Evolutionary conservation across 495 filamentous ascomycete genomes (phyloP).

Genomic region (Jackrogersella minutella): DNA sequence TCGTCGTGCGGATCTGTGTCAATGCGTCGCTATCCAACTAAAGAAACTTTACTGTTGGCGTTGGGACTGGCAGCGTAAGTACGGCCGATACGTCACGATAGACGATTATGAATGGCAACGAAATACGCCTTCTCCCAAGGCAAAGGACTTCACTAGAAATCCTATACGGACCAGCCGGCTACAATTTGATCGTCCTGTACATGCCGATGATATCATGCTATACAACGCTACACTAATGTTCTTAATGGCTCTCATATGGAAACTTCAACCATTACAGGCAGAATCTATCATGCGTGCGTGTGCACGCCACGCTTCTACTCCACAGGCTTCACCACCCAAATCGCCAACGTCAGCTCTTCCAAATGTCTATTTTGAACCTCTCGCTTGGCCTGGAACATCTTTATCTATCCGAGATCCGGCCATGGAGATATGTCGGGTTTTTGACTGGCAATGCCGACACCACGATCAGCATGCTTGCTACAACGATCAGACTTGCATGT

Average conservation of each 20-base stretch:
- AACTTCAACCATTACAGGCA: conserved; percentile 24
- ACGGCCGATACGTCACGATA: conserved; percentile 21
- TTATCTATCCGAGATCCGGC: conserved; percentile 36
- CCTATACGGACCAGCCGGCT: conserved; percentile 1
- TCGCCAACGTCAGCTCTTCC: background rate
- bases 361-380: conserved; percentile 29
- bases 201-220: conserved; percentile 31
- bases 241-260: conserved; percentile 38
- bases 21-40: conserved; percentile 16
- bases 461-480: conserved; percentile 20
- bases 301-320: conserved; percentile 17
- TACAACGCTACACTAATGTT: conserved; percentile 38
- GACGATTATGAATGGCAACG: background rate
- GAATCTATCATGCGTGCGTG: conserved; percentile 22
- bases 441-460: conserved; percentile 35
- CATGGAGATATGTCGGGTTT: conserved; percentile 35
- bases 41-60: conserved; percentile 36
- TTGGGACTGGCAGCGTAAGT: conserved; percentile 33
- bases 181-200: conserved; percentile 22
- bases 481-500: conserved; percentile 33
- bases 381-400: conserved; percentile 18
- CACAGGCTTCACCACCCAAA: background rate
- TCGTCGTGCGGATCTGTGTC: conserved; percentile 1
- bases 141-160: background rate
- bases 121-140: background rate